Conservation (phyloP, 179 eudicot species). For the Drosera spatulata region DNA sequence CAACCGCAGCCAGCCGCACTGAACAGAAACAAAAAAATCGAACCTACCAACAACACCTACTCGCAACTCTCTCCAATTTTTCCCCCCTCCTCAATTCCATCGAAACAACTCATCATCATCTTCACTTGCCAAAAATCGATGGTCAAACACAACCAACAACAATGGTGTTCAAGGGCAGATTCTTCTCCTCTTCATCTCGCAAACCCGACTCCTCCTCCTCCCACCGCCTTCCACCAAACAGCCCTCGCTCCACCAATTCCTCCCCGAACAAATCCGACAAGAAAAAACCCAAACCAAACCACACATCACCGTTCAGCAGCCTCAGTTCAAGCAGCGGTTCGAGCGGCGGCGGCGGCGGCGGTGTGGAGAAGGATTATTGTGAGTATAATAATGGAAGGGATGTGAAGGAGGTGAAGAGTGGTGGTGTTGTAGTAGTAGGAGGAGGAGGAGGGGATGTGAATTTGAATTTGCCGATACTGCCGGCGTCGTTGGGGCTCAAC, state of each 20-base stretch:
- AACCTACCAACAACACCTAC: too few species aligned
- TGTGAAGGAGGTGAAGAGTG: constrained; percentile 13
- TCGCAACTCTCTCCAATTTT: too few species aligned
- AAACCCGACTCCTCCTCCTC: constrained; percentile 77
- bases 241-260: constrained; percentile 21
- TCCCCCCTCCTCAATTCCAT: too few species aligned
- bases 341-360: background rate
- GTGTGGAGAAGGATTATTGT: background rate
- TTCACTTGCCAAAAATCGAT: too few species aligned
- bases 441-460: constrained; percentile 3
- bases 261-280: constrained; percentile 75
- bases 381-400: too few species aligned
- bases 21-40: too few species aligned
- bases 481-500: constrained; percentile 82
- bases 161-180: constrained; percentile 97
- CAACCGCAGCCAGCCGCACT: too few species aligned
- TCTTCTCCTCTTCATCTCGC: constrained; percentile 62
- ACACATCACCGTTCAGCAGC: constrained; percentile 10
- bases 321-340: background rate
- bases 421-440: too few species aligned
- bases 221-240: constrained; percentile 62
- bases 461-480: constrained; percentile 67
- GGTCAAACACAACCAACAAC: too few species aligned
- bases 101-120: too few species aligned
- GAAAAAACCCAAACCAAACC: constrained; percentile 39